Percentiles rank a stretch among this genome's conserved stretches.
Conservation (phyloP, 73 alveolate genomes). For the Urostyla sp. region DNA sequence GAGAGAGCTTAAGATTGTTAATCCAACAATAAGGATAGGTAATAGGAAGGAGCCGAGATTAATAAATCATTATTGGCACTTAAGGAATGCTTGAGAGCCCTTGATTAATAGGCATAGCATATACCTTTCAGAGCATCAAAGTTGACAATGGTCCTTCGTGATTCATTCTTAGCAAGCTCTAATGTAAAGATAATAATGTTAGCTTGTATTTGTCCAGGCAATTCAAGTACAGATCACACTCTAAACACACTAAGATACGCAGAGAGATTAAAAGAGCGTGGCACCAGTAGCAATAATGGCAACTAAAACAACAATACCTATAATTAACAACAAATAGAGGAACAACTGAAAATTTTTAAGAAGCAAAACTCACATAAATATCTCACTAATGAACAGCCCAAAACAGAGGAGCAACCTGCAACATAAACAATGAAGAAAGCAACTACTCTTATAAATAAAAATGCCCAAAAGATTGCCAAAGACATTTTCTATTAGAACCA, state of each 20-base stretch:
- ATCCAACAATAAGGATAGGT: conserved; percentile 91
- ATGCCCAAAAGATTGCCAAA: not conserved
- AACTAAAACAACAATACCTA: not conserved
- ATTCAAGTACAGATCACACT: conserved; percentile 95
- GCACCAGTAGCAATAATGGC: conserved; percentile 29
- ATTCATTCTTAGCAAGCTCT: conserved; percentile 87
- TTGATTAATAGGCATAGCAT: conserved; percentile 90
- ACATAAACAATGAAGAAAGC: conserved; percentile 14
- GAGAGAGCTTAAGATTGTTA: conserved; percentile 95
- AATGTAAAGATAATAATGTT: conserved; percentile 95
- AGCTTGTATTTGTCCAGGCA: conserved; percentile 94
- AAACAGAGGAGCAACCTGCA: not conserved
- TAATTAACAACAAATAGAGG: conserved; percentile 7
- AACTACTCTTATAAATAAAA: not conserved
- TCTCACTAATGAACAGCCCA: conserved; percentile 9
- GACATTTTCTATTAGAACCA: no score
- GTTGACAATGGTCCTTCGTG: conserved; percentile 97
- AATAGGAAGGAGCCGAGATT: conserved; percentile 98
- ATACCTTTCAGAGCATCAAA: conserved; percentile 98
- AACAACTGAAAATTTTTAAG: conserved; percentile 22
- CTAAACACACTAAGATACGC: conserved; percentile 92
- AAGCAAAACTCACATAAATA: conserved; percentile 25
- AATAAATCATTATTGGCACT: conserved; percentile 96
- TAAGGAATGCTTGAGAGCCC: conserved; percentile 98
- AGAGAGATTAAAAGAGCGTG: conserved; percentile 39